Evolutionary conservation across 2,329 filamentous ascomycete species (phyloP), one percentile per base, ranked within the genome.

Genomic region (Scopulariopsis brevicaulis): DNA sequence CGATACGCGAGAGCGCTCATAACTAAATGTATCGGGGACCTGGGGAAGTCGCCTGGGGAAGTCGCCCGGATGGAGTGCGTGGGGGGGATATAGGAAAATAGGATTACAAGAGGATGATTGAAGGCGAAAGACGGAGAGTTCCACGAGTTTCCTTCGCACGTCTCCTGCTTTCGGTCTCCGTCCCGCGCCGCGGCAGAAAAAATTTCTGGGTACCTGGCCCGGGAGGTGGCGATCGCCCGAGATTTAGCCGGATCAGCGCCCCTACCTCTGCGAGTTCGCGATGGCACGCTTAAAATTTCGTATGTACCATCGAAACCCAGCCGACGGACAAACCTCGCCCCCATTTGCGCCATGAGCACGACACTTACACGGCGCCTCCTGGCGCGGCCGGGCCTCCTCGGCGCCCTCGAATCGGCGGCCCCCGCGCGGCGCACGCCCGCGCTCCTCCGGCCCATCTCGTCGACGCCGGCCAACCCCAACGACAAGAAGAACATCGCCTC

Each of bases 401-500:
- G 53, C 32, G 37, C 55, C 57, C n/a, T 37, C 35, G 55, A 50
- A 51, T 57, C 35, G 7, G 52, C 20, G 34, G 25, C 11, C 28
- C 58, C 51, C 28, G 35, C 35, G 14, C 22, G 37, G 22, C 55
- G 59, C 57, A 24, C 51, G 58, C 34, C 59, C 55, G 37, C 43
- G 58, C 32, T 59, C 57, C 12, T 54, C 61, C 43, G 60, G 62
- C 60, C 61, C 64, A 59, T 65, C 59, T 60, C 52, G 25, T 55
- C 60, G 59, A 59, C 62, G 61, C 58, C 57, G 59, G 54, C 59
- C 50, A 54, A 54, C 52, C 20, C n/a, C 25, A 48, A 54, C 25
- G 51, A 37, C 56, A 54, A 50, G 22, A 53, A 37, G 25, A 58
- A 32, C 24, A 20, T 54, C 15, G 51, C 56, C 6, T 50, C 56